Conservation (phyloP, 1,284 basidiomycete genomes). For the Gomphus bonarii region DNA sequence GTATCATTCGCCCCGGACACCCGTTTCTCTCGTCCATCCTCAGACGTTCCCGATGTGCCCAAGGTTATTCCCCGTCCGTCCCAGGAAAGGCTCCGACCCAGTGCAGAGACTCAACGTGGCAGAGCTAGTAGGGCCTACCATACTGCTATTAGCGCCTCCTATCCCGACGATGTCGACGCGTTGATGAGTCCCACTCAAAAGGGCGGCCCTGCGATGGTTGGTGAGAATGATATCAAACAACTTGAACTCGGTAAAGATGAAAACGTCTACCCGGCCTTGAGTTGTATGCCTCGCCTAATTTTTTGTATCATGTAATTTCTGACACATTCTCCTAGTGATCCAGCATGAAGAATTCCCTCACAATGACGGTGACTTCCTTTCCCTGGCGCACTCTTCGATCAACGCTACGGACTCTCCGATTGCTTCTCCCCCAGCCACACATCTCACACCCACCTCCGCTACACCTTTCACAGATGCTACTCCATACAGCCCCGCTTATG, state of each 20-base stretch:
- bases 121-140: slow-evolving; percentile 43
- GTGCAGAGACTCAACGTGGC: slow-evolving; percentile 42
- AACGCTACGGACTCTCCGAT: background rate
- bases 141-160: slow-evolving; percentile 41
- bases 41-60: slow-evolving; percentile 13
- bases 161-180: slow-evolving; percentile 26
- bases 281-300: background rate
- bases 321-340: slow-evolving; percentile 8
- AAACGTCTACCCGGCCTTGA: slow-evolving; percentile 11
- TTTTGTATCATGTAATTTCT: background rate
- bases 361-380: slow-evolving; percentile 5
- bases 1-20: slow-evolving; percentile 67
- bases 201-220: slow-evolving; percentile 53
- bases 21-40: slow-evolving; percentile 28
- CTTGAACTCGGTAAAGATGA: slow-evolving; percentile 12
- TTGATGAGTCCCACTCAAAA: slow-evolving; percentile 49
- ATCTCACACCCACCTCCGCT: slow-evolving; percentile 7
- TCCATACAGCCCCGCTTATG: slow-evolving; percentile 19
- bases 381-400: slow-evolving; percentile 3
- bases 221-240: slow-evolving; percentile 47
- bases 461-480: slow-evolving; percentile 6
- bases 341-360: slow-evolving; percentile 2
- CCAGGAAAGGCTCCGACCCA: slow-evolving; percentile 27
- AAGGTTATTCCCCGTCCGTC: slow-evolving; percentile 9
- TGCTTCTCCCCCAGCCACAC: slow-evolving; percentile 1